Evolutionary conservation across 176 grass and related monocot genomes (phyloP).

Genomic region (Tillandsia fasciculata): DNA sequence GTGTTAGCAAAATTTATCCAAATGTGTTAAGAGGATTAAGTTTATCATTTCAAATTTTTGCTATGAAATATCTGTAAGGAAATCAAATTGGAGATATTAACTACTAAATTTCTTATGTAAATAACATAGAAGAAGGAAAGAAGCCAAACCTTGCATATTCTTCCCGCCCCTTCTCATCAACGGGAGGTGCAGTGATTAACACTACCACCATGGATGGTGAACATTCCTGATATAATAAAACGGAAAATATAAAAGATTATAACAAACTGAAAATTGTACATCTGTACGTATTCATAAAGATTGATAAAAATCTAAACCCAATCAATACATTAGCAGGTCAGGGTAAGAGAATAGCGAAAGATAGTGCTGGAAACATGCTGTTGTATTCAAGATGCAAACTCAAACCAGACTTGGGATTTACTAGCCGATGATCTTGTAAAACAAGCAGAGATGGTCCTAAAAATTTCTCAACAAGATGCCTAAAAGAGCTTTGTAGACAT

Average conservation of each 20-base stretch:
- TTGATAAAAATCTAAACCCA: neutral
- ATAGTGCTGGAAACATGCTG: too few species aligned
- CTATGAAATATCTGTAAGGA: neutral
- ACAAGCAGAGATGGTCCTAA: too few species aligned
- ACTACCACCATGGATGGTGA: constrained; percentile 49
- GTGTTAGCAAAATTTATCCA: too few species aligned
- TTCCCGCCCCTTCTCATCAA: constrained; percentile 72
- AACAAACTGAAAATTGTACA: neutral
- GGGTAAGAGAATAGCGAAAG: too few species aligned
- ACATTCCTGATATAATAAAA: constrained; percentile 36
- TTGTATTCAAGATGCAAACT: too few species aligned
- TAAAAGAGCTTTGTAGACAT: too few species aligned
- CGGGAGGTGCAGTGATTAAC: constrained; percentile 71
- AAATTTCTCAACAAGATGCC: too few species aligned
- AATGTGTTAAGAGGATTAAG: too few species aligned
- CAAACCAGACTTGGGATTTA: too few species aligned
- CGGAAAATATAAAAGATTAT: neutral
- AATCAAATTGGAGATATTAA: neutral
- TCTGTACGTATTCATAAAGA: neutral
- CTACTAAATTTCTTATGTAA: neutral
- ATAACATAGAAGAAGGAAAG: neutral
- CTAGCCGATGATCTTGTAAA: too few species aligned
- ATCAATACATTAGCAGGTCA: neutral
- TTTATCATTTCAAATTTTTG: neutral
- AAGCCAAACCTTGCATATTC: constrained; percentile 45